Evolutionary conservation across 495 filamentous ascomycete genomes (phyloP).

Genomic region (Filosporella fistucella): DNA sequence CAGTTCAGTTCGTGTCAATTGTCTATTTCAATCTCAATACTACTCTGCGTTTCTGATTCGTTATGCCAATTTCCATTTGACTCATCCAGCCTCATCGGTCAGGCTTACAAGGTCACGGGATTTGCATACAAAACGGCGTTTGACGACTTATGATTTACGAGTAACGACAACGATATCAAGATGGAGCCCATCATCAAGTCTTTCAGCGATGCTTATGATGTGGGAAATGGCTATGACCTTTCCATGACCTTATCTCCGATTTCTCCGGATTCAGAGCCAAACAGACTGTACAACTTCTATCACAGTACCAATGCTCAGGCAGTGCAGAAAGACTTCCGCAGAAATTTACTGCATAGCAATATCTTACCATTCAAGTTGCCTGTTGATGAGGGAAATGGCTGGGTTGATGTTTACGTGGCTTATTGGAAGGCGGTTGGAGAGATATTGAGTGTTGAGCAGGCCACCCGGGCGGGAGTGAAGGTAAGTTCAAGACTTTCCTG

Average conservation of each 20-base stretch:
- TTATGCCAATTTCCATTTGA: background rate
- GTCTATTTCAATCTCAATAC: background rate
- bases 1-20: too few species aligned
- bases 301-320: conserved; percentile 54
- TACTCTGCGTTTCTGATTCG: background rate
- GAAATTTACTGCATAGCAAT: conserved; percentile 54
- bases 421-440: conserved; percentile 80
- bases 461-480: conserved; percentile 28
- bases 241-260: conserved; percentile 67
- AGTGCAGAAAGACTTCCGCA: conserved; percentile 52
- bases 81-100: background rate
- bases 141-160: conserved; percentile 9
- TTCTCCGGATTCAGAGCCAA: conserved; percentile 46
- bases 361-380: conserved; percentile 40
- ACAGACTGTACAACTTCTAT: conserved; percentile 58
- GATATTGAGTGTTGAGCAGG: conserved; percentile 53
- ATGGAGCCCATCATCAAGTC: conserved; percentile 63
- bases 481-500: conserved; percentile 15
- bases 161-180: background rate
- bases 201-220: conserved; percentile 54
- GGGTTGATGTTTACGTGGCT: conserved; percentile 75
- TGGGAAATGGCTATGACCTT: conserved; percentile 58
- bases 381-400: conserved; percentile 62
- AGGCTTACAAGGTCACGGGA: conserved; percentile 7
- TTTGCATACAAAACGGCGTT: background rate